A percentile compares a stretch with the other conserved stretches of the same genome.
phyloP scores from a whole-genome alignment of 306 rosid genomes.

The Trifolium repens region DNA sequence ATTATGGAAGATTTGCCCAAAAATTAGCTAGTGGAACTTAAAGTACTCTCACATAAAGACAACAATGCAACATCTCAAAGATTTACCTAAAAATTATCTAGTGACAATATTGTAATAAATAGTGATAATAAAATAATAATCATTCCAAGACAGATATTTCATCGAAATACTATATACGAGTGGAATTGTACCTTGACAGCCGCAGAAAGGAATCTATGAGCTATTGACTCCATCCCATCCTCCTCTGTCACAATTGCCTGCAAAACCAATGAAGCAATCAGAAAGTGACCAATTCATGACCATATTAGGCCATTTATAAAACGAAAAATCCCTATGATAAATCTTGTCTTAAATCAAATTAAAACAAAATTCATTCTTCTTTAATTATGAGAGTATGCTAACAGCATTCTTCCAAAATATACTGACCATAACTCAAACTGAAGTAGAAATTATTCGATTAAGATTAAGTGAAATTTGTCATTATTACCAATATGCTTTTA shows the following conservation, averaged over 20 bases:
- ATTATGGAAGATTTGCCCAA: conserved; percentile 13
- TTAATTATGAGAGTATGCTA: conserved; percentile 13
- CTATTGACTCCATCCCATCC: conserved; percentile 98
- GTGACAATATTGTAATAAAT: not conserved
- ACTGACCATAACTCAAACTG: conserved; percentile 27
- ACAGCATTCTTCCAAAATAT: conserved; percentile 27
- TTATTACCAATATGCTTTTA: conserved; percentile 21
- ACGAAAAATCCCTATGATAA: not conserved
- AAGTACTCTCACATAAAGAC: conserved; percentile 25
- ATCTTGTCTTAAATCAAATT: conserved; percentile 21
- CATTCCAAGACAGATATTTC: conserved; percentile 29
- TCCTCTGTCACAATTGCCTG: conserved; percentile 95
- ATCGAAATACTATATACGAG: conserved; percentile 19
- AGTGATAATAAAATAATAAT: not conserved
- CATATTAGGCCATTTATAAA: not conserved
- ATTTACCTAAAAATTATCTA: no score
- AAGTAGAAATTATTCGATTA: conserved; percentile 7
- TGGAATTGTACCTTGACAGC: conserved; percentile 76
- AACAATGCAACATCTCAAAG: not conserved
- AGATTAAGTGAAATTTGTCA: conserved; percentile 12
- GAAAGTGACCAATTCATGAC: conserved; percentile 30
- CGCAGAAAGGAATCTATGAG: conserved; percentile 98
- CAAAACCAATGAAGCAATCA: conserved; percentile 46
- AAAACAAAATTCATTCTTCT: conserved; percentile 27
- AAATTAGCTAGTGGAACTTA: not conserved